Percentiles rank a stretch among this genome's conserved stretches.
Evolutionary conservation across 2,329 filamentous ascomycete genomes (phyloP).

Genomic region (Bipolaris victoriae): DNA sequence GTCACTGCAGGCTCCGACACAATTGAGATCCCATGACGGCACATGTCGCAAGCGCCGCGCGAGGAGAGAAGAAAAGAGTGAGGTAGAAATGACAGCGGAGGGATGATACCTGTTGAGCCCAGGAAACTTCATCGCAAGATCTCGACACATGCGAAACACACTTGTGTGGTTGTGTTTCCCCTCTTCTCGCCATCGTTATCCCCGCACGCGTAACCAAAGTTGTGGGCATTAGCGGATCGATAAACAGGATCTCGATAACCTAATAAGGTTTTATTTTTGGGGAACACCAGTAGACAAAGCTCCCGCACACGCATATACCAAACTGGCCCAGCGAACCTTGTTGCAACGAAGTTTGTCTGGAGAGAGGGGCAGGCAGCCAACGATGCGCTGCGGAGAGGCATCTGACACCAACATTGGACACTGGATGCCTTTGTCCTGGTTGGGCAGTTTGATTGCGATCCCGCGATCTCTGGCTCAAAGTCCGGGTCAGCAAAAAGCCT

Average conservation of each 20-base stretch:
- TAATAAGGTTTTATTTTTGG: too few relatives aligned
- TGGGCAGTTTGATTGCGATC: background rate
- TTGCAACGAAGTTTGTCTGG: background rate
- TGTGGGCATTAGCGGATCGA: background rate
- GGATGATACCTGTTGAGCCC: background rate
- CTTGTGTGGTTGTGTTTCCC: background rate
- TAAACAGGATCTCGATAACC: constrained; percentile 6
- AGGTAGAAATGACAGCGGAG: background rate
- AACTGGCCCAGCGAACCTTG: constrained; percentile 2
- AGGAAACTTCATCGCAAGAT: background rate
- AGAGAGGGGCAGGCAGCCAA: background rate
- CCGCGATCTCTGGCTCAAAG: background rate
- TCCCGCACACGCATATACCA: constrained; percentile 1
- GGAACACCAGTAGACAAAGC: background rate
- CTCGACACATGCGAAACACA: background rate
- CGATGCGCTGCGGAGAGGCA: background rate
- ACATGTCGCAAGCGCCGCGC: background rate
- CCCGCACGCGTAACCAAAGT: background rate
- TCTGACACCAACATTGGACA: background rate
- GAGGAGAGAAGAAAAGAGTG: background rate
- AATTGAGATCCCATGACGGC: background rate
- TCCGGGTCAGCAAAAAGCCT: background rate
- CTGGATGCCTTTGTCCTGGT: background rate
- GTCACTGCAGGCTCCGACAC: background rate
- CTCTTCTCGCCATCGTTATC: background rate